Evolutionary conservation across 306 rosid genomes (phyloP).

Genomic region (Quercus suber): DNA sequence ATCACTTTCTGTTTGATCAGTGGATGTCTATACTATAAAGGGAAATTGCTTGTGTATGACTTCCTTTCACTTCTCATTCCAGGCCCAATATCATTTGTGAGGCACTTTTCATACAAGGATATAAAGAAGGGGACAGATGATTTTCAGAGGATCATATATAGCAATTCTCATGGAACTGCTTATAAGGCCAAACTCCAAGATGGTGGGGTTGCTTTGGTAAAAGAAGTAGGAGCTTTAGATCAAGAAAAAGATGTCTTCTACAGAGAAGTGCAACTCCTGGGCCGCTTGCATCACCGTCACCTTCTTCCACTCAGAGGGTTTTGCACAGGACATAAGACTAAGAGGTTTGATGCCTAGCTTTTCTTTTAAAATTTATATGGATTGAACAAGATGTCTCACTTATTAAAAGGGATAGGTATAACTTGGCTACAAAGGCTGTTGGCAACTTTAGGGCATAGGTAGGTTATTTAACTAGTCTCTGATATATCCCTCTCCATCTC

Average conservation of each 20-base stretch:
- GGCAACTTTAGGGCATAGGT: background rate
- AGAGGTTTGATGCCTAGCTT: constrained; percentile 48
- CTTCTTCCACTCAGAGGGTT: constrained; percentile 80
- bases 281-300: constrained; percentile 91
- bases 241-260: constrained; percentile 48
- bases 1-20: background rate
- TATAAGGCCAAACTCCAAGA: constrained; percentile 69
- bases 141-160: constrained; percentile 58
- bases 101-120: constrained; percentile 63
- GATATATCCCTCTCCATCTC: background rate
- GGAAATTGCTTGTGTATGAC: background rate
- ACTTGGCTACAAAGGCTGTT: background rate
- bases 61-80: constrained; percentile 27
- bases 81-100: constrained; percentile 57
- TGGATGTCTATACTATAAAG: background rate
- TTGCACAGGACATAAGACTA: constrained; percentile 55
- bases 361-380: background rate
- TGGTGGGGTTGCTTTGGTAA: constrained; percentile 62
- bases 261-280: constrained; percentile 72
- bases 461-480: background rate
- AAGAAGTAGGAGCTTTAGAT: constrained; percentile 53
- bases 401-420: background rate
- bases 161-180: constrained; percentile 57
- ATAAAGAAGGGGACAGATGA: constrained; percentile 72
- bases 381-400: background rate